These are phyloP conservation scores for Yamadazyma trypodendri DNA, from an alignment of 1,139 yeast genomes.

Conservation along the genomic window DNA sequence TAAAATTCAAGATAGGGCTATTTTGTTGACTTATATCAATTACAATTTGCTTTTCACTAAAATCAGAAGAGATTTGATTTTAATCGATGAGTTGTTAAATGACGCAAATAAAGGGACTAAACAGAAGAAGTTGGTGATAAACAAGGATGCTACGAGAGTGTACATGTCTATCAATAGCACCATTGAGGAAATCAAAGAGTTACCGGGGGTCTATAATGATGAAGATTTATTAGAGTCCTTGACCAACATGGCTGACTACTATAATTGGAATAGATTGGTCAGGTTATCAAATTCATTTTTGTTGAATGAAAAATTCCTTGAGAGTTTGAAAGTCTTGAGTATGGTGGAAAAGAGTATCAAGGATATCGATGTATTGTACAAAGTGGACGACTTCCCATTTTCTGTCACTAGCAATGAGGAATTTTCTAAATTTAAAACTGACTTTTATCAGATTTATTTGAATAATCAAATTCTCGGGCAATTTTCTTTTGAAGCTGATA, in stretches of 20 bases:
- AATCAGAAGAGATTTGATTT: constrained; percentile 65
- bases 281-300: constrained; percentile 52
- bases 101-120: constrained; percentile 11
- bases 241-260: constrained; percentile 48
- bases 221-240: constrained; percentile 62
- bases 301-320: constrained; percentile 42
- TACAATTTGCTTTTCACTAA: constrained; percentile 66
- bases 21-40: constrained; percentile 70
- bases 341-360: constrained; percentile 27
- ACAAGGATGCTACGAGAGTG: constrained; percentile 49
- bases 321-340: constrained; percentile 54
- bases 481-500: constrained; percentile 26
- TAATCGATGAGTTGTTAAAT: constrained; percentile 36
- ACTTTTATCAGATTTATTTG: constrained; percentile 28
- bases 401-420: constrained; percentile 37
- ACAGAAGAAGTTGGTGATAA: constrained; percentile 27
- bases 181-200: constrained; percentile 60
- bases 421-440: constrained; percentile 25
- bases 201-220: constrained; percentile 91
- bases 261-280: constrained; percentile 39
- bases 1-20: constrained; percentile 69
- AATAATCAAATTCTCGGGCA: constrained; percentile 55
- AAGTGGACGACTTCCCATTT: constrained; percentile 37
- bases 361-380: constrained; percentile 19
- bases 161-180: constrained; percentile 49